phyloP scores from a whole-genome alignment of 1,139 yeast species.

The Pichia sp. region DNA sequence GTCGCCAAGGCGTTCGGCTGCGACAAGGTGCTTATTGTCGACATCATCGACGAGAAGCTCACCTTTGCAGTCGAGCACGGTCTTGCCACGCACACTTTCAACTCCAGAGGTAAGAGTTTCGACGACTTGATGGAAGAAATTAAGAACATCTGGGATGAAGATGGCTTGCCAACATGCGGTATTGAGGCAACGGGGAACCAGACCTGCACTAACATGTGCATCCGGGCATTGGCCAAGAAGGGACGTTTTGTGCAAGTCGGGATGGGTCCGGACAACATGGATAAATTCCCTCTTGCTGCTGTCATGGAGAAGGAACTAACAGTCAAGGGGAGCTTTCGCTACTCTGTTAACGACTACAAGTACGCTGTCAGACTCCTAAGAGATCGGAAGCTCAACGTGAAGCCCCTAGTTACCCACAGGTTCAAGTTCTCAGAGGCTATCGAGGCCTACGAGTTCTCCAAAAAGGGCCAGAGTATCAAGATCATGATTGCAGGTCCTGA shows the following conservation, averaged over 20 bases:
- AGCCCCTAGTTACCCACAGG: slow-evolving; percentile 70
- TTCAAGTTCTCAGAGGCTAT: slow-evolving; percentile 70
- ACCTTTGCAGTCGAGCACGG: slow-evolving; percentile 48
- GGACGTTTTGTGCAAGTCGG: slow-evolving; percentile 59
- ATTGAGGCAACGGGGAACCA: slow-evolving; percentile 55
- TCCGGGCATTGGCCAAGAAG: slow-evolving; percentile 41
- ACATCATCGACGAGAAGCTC: slow-evolving; percentile 56
- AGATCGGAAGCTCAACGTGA: slow-evolving; percentile 58
- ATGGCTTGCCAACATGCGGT: slow-evolving; percentile 44
- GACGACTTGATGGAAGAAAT: slow-evolving; percentile 31
- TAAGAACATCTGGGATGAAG: slow-evolving; percentile 36
- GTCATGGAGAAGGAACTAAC: slow-evolving; percentile 66
- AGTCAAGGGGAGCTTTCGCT: slow-evolving; percentile 76
- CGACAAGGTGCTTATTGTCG: slow-evolving; percentile 59
- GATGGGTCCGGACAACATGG: slow-evolving; percentile 44
- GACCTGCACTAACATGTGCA: slow-evolving; percentile 48
- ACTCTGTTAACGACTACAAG: slow-evolving; percentile 73
- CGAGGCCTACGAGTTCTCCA: slow-evolving; percentile 71
- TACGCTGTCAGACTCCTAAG: slow-evolving; percentile 66
- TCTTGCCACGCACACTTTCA: slow-evolving; percentile 56
- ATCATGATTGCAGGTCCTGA: slow-evolving; percentile 54
- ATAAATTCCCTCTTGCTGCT: slow-evolving; percentile 66
- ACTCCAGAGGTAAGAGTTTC: slow-evolving; percentile 43
- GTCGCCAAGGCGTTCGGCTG: slow-evolving; percentile 85
- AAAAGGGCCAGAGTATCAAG: slow-evolving; percentile 52